Evolutionary conservation across 306 rosid species (phyloP).

Genomic region (apple (Malus domestica)): ASM211411v1 NC_041805.1:34419001-34419500

Average conservation of each 20-base stretch:
- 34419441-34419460: too few species aligned
- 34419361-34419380: not conserved
- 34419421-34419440: not conserved
- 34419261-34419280: not conserved
- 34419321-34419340: too few species aligned
- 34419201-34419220: not conserved
- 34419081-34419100: not conserved
- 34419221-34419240: not conserved
- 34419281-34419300: not conserved
- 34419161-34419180: not conserved
- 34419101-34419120: too few species aligned
- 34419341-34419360: too few species aligned
- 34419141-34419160: not conserved
- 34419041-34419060: not conserved
- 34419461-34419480: too few species aligned
- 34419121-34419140: not conserved
- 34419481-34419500: too few species aligned
- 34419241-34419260: not conserved
- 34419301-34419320: not conserved
- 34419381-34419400: not conserved
- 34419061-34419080: not conserved
- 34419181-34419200: not conserved
- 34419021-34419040: not conserved
- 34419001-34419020: not conserved
- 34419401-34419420: not conserved